Conservation (phyloP, 495 filamentous ascomycete species). For the Extremus antarcticus region DNA sequence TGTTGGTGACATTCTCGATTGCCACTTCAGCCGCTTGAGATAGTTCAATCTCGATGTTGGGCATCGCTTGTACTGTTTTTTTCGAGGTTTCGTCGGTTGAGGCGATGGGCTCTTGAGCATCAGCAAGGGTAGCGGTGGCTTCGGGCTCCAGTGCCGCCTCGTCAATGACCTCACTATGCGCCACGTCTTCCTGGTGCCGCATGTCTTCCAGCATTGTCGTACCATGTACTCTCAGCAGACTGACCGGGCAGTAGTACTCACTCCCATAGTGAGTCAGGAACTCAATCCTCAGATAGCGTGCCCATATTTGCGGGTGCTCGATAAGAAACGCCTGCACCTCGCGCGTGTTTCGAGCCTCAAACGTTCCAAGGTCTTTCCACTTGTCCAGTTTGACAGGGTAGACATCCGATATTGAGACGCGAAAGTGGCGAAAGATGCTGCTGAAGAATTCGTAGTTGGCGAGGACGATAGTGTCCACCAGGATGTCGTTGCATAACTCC, state of each 20-base stretch:
- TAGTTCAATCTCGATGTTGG: not conserved
- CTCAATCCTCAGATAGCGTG: constrained; percentile 81
- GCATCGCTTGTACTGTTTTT: not conserved
- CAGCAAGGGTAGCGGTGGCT: constrained; percentile 10
- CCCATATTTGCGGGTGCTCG: constrained; percentile 90
- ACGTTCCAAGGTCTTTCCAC: constrained; percentile 82
- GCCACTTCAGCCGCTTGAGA: not conserved
- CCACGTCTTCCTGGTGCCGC: constrained; percentile 61
- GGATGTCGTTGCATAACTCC: constrained; percentile 81
- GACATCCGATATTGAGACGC: constrained; percentile 80
- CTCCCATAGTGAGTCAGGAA: constrained; percentile 89
- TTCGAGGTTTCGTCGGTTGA: not conserved
- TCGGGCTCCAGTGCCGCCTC: constrained; percentile 33
- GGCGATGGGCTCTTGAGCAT: not conserved
- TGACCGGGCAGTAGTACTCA: constrained; percentile 92
- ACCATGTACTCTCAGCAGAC: constrained; percentile 81
- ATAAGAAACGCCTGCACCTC: constrained; percentile 90
- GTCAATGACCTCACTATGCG: constrained; percentile 46
- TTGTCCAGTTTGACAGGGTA: constrained; percentile 88
- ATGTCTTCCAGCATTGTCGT: constrained; percentile 94
- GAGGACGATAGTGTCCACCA: constrained; percentile 89
- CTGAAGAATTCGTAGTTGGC: constrained; percentile 99
- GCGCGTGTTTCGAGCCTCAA: constrained; percentile 79
- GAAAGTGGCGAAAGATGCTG: constrained; percentile 83
- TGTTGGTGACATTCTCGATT: not conserved